A percentile compares a stretch with the other conserved stretches of the same genome.
Conservation (phyloP, 2,329 filamentous ascomycete species). For the Diaporthe aspalathi region DNA sequence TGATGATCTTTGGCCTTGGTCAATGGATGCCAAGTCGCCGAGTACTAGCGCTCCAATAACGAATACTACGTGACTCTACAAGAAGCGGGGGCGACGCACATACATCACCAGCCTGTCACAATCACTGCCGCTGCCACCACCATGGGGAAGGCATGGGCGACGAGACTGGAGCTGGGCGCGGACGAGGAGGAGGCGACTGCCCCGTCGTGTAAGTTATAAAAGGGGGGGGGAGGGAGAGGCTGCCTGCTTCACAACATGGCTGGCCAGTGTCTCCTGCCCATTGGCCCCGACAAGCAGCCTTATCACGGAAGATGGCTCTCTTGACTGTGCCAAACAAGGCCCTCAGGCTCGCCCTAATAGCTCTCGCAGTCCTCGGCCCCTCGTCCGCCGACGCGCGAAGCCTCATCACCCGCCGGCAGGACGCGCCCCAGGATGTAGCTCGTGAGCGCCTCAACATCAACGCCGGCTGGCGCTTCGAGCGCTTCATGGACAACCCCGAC, state of each 20-base stretch:
- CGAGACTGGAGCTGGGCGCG: not conserved
- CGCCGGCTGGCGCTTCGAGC: conserved; percentile 15
- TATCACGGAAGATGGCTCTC: conserved; percentile 5
- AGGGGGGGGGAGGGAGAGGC: not conserved
- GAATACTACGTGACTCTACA: conserved; percentile 7
- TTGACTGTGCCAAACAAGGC: conserved; percentile 8
- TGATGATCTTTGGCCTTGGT: conserved; percentile 21
- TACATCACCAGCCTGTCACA: not conserved
- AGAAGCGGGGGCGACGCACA: conserved; percentile 13
- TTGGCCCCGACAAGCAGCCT: not conserved
- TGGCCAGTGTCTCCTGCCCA: not conserved
- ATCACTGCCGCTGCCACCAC: not conserved
- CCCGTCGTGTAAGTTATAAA: conserved; percentile 1
- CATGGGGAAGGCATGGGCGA: conserved; percentile 1
- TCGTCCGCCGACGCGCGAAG: conserved; percentile 4
- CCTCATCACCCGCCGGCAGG: not conserved
- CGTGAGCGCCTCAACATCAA: conserved; percentile 31
- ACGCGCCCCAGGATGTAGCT: not conserved
- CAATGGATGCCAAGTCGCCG: conserved; percentile 20
- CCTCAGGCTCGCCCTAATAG: conserved; percentile 17
- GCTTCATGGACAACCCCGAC: conserved; percentile 20
- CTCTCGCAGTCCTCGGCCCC: conserved; percentile 5
- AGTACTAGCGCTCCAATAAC: conserved; percentile 25
- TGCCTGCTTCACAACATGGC: no score
- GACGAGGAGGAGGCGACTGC: not conserved